These are phyloP conservation scores for Acacia crassicarpa DNA, from an alignment of 306 rosid species.

Conservation along the genomic window DNA sequence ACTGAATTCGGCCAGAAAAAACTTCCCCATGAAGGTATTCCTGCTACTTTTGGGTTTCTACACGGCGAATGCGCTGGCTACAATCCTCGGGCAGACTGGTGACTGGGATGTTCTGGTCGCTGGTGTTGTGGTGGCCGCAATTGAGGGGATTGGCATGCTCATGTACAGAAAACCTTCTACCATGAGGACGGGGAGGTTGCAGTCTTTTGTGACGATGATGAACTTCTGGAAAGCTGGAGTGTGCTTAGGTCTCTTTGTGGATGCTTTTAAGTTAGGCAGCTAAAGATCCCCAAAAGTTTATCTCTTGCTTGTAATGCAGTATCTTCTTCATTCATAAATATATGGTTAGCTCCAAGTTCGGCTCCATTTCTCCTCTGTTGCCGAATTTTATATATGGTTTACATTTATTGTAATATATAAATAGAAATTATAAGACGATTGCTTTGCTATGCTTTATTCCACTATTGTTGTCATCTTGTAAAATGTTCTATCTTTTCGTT, in stretches of 20 bases:
- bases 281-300: constrained; percentile 27
- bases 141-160: constrained; percentile 93
- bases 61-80: constrained; percentile 94
- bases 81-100: constrained; percentile 96
- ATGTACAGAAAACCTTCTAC: constrained; percentile 72
- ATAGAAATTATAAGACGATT: neutral
- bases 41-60: constrained; percentile 95
- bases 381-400: constrained; percentile 22
- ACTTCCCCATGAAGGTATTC: constrained; percentile 84
- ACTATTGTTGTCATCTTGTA: too few relatives aligned
- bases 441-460: too few relatives aligned
- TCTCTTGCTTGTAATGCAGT: neutral
- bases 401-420: constrained; percentile 26
- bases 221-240: constrained; percentile 99
- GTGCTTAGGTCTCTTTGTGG: constrained; percentile 94
- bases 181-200: constrained; percentile 59
- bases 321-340: constrained; percentile 8
- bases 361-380: neutral
- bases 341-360: constrained; percentile 27
- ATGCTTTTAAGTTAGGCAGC: constrained; percentile 96
- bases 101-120: constrained; percentile 99
- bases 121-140: constrained; percentile 90
- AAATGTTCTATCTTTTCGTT: neutral
- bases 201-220: constrained; percentile 67
- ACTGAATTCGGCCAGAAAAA: constrained; percentile 81